These are phyloP conservation scores for Leishmania turanica DNA, from an alignment of 208 protist species.

Conservation along the genomic window DNA sequence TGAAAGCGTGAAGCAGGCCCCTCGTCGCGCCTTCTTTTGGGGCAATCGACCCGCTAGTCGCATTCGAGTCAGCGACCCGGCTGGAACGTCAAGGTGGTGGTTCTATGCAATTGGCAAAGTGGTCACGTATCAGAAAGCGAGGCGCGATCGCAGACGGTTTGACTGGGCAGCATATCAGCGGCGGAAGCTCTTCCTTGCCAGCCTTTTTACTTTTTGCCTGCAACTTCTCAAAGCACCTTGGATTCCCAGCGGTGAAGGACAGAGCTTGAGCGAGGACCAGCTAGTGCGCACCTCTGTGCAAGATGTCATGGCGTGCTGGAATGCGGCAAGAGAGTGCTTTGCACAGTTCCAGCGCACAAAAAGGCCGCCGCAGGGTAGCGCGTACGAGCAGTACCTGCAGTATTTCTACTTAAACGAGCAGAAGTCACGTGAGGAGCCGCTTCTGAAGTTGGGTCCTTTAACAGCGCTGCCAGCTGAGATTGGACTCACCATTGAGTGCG, in stretches of 20 bases:
- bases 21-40: slow-evolving; percentile 14
- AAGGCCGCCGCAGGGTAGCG: slow-evolving; percentile 2
- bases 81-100: slow-evolving; percentile 27
- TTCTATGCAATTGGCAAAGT: slow-evolving; percentile 28
- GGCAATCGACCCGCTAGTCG: slow-evolving; percentile 13
- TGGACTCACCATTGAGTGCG: slow-evolving; percentile 13
- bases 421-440: neutral
- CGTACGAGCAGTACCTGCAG: slow-evolving; percentile 21
- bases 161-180: slow-evolving; percentile 26
- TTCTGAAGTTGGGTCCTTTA: neutral
- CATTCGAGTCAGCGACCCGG: neutral
- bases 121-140: neutral
- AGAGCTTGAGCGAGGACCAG: slow-evolving; percentile 11
- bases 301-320: slow-evolving; percentile 35
- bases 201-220: slow-evolving; percentile 23
- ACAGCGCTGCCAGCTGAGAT: slow-evolving; percentile 5
- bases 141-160: slow-evolving; percentile 21
- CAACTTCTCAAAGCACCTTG: slow-evolving; percentile 29
- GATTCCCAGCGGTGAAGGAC: slow-evolving; percentile 10
- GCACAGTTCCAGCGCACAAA: slow-evolving; percentile 11
- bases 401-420: slow-evolving; percentile 10
- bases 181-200: slow-evolving; percentile 18
- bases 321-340: slow-evolving; percentile 21
- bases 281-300: slow-evolving; percentile 9
- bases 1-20: slow-evolving; percentile 24